Percentiles rank a stretch among this genome's conserved stretches.
These are phyloP conservation scores for Striga asiatica DNA, from an alignment of 257 asterid species.

Conservation along the genomic window DNA sequence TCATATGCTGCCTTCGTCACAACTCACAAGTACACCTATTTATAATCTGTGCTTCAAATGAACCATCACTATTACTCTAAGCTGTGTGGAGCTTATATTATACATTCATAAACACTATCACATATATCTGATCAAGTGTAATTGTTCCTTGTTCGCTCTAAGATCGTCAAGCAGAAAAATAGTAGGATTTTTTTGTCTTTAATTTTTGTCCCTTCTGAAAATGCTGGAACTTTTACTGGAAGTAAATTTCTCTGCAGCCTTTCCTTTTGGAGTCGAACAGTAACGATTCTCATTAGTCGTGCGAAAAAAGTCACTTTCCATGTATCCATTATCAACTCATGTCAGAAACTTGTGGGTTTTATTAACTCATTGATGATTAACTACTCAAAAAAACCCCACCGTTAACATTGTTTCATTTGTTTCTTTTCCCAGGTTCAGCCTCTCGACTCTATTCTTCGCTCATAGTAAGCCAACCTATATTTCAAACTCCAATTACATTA, in stretches of 20 bases:
- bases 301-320: not conserved
- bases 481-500: not conserved
- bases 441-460: slow-evolving; percentile 51
- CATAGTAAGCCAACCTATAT: slow-evolving; percentile 35
- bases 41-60: too few species aligned
- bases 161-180: not conserved
- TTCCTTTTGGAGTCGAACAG: too few species aligned
- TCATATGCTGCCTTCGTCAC: too few species aligned
- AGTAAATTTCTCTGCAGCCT: not conserved
- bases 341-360: too few species aligned
- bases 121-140: too few species aligned
- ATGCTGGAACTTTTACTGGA: not conserved
- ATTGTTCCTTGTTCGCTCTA: too few species aligned
- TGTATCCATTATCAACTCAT: not conserved
- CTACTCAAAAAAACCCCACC: not conserved
- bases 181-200: not conserved
- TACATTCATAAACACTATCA: too few species aligned
- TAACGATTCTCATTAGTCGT: too few species aligned
- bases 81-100: too few species aligned
- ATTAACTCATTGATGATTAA: not conserved
- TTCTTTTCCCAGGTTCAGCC: slow-evolving; percentile 38
- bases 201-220: too few species aligned
- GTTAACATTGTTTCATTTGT: slow-evolving; percentile 2
- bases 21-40: too few species aligned
- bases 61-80: too few species aligned